Conservation (phyloP, 148 eudicot genomes). For the Rhododendron williamsianum region DNA sequence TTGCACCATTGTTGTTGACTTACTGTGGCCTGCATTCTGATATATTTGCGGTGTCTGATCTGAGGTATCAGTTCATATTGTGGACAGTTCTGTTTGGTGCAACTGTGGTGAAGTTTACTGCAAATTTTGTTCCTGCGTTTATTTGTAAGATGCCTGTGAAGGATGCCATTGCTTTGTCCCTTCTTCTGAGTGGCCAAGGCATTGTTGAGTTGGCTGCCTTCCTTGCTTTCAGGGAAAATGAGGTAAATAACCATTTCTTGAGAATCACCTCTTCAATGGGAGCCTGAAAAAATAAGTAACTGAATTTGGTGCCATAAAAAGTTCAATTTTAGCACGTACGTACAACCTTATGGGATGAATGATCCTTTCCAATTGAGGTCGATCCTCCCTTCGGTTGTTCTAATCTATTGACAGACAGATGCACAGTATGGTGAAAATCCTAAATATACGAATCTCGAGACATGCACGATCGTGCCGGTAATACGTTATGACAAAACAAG, state of each 20-base stretch:
- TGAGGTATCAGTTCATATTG: not conserved
- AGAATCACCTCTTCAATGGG: not conserved
- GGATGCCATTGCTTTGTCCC: constrained; percentile 24
- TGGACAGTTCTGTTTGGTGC: not conserved
- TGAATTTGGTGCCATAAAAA: not conserved
- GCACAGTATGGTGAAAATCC: no score
- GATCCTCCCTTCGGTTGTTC: no score
- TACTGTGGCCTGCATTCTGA: constrained; percentile 19
- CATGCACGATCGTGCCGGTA: no score
- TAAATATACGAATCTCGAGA: no score
- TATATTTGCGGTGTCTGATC: constrained; percentile 8
- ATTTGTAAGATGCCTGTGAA: constrained; percentile 19
- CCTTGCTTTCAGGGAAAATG: not conserved
- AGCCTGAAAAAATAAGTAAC: no score
- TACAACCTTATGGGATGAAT: no score
- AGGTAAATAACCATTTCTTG: not conserved
- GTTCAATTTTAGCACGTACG: not conserved
- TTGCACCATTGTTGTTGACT: constrained; percentile 20
- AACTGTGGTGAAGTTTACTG: not conserved
- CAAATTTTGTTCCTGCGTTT: constrained; percentile 13
- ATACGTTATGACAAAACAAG: no score
- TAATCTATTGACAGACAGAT: no score
- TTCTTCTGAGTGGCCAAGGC: constrained; percentile 29
- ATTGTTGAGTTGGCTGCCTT: constrained; percentile 12
- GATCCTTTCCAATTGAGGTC: no score